These are phyloP conservation scores for Fusarium piperis DNA, from an alignment of 2,329 filamentous ascomycete genomes.

Conservation along the genomic window DNA sequence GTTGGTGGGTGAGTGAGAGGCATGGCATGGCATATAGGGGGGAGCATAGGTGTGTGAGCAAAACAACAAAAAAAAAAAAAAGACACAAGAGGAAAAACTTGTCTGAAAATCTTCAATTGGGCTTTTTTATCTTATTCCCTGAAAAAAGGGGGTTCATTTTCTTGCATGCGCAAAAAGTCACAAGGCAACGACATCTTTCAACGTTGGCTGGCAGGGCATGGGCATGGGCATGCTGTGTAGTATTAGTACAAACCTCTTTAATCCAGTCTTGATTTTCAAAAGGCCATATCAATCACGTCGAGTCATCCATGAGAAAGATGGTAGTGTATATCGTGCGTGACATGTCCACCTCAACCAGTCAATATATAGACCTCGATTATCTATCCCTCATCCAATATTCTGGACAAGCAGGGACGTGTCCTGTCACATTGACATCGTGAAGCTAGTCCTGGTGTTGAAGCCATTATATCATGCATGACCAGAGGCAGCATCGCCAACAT, in stretches of 20 bases:
- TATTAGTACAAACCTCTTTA: background rate
- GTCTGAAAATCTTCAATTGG: background rate
- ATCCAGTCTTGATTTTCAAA: slow-evolving; percentile 17
- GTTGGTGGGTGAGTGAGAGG: background rate
- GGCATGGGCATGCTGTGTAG: background rate
- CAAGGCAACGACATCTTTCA: background rate
- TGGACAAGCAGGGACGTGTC: background rate
- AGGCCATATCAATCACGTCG: background rate
- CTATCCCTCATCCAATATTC: background rate
- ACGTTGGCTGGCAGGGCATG: background rate
- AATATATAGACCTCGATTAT: background rate
- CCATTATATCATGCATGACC: background rate
- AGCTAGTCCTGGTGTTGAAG: background rate
- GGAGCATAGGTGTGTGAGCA: background rate
- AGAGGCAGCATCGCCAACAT: background rate
- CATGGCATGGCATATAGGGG: background rate
- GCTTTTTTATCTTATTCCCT: background rate
- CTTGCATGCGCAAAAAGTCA: background rate
- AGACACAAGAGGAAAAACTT: background rate
- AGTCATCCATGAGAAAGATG: background rate
- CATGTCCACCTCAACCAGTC: too few species aligned
- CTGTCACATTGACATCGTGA: background rate
- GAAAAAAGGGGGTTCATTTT: background rate
- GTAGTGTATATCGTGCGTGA: too few species aligned
- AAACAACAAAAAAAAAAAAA: background rate